Base-by-base conservation (phyloP, 768 basidiomycete genomes). In the Russula olivacea region DNA sequence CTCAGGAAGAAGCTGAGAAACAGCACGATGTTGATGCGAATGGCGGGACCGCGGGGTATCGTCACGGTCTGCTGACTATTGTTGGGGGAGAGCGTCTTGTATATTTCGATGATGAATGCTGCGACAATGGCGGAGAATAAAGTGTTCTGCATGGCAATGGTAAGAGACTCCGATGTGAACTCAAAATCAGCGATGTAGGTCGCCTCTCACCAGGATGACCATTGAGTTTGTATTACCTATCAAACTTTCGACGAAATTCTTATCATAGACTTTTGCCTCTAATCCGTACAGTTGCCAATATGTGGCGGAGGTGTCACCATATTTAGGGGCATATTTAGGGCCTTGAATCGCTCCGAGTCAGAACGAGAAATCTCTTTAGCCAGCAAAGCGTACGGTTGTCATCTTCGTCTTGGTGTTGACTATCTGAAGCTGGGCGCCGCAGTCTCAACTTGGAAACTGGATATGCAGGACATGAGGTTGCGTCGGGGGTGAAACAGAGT, bases 341-440 rank as follows among this genome's bases (percentile, higher is more conserved):
- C n/a, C 61, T 61, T 56, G 19, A 7, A 28, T 43, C 28, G 4
- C 30, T 14, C 48, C 2, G 3, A 50, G 49, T 61, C 11, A 56
- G 38, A 40, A 21, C 25, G 14, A 17, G 40, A 12, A 14, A 38
- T 15, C 8, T 40, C 1, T 6, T 40, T 40, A 6, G 15, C 40
- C 1, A 40, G 15, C 14, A 76, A 23, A 93, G 74, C 4, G 84
- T 80, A 69, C 97, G 97, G 47, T 87, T 36, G 34, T 30, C 30
- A 30, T 30, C 30, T 30, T 4, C 4, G 4, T 30, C 30, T 30
- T 2, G 30, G 30, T 30, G 30, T 4, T 6, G 30, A 30, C 30
- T 2, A 30, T 30, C 30, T 30, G 30, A 30, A 3, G 3, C 4
- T 30, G 30, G 30, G 30, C 0, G 30, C 30, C 4, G 30, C 30